Evolutionary conservation across 495 filamentous ascomycete species (phyloP), one percentile per base, ranked within the genome.

Genomic region (Chlorociboria aeruginascens): DNA sequence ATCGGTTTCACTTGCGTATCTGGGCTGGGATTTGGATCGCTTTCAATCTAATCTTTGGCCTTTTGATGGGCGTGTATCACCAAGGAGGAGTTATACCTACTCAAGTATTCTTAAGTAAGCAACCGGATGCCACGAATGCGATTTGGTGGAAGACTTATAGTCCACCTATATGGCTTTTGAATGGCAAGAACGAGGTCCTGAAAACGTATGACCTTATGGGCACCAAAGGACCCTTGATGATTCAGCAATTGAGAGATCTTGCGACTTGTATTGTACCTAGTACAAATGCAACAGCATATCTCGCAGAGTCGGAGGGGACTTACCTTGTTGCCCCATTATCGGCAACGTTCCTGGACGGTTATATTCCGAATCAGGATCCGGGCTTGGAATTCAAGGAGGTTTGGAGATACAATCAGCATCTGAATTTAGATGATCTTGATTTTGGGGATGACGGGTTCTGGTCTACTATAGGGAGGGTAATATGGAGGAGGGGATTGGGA

Each of bases 101-200:
- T 7, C 92, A 98, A 57, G 70, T 76, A 11, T 77, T 77, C 45
- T 57, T 77, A 58, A 74, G 71, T 59, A 71, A 68, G 31, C 73
- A 77, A 57, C 73, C 64, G 13, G 69, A 76, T 43, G 74, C 78
- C n/a, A 76, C 74, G 6, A 72, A 83, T 9, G 84, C 85, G 3
- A 71, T 94, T 45, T 98, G 89, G 89, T 98, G 92, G 92, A 95
- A 94, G 58, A 97, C 93, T 0, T 98, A 98, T 63, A 85, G 81
- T 53, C 92, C 92, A 7, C 92, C 92, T 0, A 79, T 84, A 16
- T 97, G 92, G 89, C 71, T 98, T 13, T 69, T 97, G 20, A 87
- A 89, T 48, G 76, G 82, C 8, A 82, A 83, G 56, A 80, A 79
- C 51, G 74, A 73, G 49, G 66, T 77, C 11, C 59, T 90, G 39